Percentiles rank a stretch among this genome's conserved stretches.
Conservation (phyloP, 2,329 filamentous ascomycete species). For the Cladophialophora carrionii region DNA sequence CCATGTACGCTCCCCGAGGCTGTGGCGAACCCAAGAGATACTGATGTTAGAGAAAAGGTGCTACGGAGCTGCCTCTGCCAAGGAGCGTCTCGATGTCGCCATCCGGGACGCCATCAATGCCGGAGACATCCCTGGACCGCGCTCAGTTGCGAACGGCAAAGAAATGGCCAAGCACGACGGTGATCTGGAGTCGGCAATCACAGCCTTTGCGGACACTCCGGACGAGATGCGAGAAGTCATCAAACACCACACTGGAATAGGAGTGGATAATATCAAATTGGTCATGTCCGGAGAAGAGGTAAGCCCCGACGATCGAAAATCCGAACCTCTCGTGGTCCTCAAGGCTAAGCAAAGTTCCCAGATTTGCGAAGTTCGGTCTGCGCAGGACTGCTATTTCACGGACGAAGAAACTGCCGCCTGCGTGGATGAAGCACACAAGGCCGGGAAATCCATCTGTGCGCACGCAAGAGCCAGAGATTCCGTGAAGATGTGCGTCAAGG, state of each 20-base stretch:
- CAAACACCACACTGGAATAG: constrained; percentile 44
- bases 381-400: constrained; percentile 53
- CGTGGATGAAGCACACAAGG: constrained; percentile 52
- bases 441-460: constrained; percentile 46
- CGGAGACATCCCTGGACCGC: constrained; percentile 54
- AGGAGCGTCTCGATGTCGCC: constrained; percentile 53
- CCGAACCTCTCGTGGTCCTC: constrained; percentile 13
- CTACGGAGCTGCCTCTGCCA: constrained; percentile 54
- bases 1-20: constrained; percentile 45
- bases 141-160: constrained; percentile 54
- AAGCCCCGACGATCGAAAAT: constrained; percentile 15
- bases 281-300: constrained; percentile 49
- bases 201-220: constrained; percentile 49
- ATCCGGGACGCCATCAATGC: constrained; percentile 56
- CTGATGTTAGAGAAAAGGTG: constrained; percentile 40
- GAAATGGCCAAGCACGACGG: constrained; percentile 55
- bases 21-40: neutral
- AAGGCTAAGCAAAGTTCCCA: constrained; percentile 18
- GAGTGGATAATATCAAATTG: constrained; percentile 53
- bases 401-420: constrained; percentile 54
- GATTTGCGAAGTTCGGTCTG: constrained; percentile 43
- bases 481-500: constrained; percentile 49
- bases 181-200: constrained; percentile 50
- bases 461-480: constrained; percentile 53
- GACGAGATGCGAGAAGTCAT: constrained; percentile 50